Conservation (phyloP, 768 basidiomycete species). For the Dentipellis sp. region DNA sequence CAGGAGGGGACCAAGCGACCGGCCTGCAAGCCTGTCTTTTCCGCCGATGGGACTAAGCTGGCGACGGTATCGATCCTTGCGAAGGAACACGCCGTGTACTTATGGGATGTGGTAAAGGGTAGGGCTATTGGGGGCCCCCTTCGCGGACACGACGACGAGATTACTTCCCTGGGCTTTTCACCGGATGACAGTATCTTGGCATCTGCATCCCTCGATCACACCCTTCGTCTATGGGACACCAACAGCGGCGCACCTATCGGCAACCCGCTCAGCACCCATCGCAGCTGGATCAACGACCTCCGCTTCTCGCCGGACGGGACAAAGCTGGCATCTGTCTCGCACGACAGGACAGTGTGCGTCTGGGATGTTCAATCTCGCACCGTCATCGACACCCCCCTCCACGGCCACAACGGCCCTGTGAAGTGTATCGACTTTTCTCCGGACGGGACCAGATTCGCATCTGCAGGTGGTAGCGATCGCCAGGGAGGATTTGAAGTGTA, state of each 20-base stretch:
- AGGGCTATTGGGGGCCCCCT: neutral
- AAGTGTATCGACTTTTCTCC: neutral
- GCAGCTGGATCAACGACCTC: neutral
- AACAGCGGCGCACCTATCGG: neutral
- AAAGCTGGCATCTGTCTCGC: neutral
- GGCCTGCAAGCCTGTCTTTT: neutral
- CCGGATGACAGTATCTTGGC: neutral
- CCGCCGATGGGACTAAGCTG: neutral
- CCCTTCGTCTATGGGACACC: slow-evolving; percentile 1
- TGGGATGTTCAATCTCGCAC: neutral
- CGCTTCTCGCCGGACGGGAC: neutral
- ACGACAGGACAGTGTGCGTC: neutral
- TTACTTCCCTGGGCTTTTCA: slow-evolving; percentile 1
- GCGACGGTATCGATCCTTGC: slow-evolving; percentile 1
- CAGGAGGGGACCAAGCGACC: neutral
- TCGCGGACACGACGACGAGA: neutral
- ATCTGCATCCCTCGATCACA: neutral
- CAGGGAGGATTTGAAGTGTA: neutral
- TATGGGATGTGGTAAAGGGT: neutral
- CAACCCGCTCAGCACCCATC: neutral
- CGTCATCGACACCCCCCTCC: neutral
- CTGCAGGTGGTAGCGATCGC: neutral
- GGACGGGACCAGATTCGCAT: neutral
- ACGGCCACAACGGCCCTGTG: neutral
- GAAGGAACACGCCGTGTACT: neutral